phyloP scores from a whole-genome alignment of 192 early-diverging fungal species.

The Entrophospora sp. region DNA sequence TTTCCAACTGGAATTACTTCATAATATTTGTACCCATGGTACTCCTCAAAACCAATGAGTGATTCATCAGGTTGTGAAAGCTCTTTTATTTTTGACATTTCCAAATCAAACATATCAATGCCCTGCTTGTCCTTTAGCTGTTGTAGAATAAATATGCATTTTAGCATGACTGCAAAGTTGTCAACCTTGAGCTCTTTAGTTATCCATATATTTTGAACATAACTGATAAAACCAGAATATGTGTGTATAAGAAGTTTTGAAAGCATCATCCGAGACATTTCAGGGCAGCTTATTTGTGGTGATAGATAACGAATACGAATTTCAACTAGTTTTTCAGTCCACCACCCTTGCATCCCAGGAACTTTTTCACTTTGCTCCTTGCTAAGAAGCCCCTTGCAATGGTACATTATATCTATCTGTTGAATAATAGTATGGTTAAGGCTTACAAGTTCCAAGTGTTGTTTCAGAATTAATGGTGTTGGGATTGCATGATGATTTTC shows the following conservation, averaged over 20 bases:
- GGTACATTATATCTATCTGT: neutral
- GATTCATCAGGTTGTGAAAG: neutral
- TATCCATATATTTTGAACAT: neutral
- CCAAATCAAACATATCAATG: neutral
- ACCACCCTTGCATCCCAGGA: neutral
- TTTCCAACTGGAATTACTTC: neutral
- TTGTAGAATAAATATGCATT: slow-evolving; percentile 20
- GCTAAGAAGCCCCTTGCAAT: neutral
- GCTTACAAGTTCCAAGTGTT: neutral
- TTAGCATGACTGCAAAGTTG: slow-evolving; percentile 25
- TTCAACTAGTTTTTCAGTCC: slow-evolving; percentile 9
- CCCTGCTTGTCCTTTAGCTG: neutral
- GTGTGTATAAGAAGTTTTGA: neutral
- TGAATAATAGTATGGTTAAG: neutral
- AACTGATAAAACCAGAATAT: neutral
- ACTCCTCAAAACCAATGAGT: neutral
- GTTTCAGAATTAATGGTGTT: neutral
- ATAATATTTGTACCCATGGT: neutral
- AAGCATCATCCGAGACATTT: neutral
- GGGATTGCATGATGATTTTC: neutral
- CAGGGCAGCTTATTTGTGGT: slow-evolving; percentile 11
- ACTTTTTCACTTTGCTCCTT: neutral
- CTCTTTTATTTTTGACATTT: neutral
- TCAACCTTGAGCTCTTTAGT: slow-evolving; percentile 7
- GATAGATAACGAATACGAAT: slow-evolving; percentile 11